A percentile compares a stretch with the other conserved stretches of the same genome.
Evolutionary conservation across 164 flowering plant species (phyloP).

Genomic region (Piper longum): DNA sequence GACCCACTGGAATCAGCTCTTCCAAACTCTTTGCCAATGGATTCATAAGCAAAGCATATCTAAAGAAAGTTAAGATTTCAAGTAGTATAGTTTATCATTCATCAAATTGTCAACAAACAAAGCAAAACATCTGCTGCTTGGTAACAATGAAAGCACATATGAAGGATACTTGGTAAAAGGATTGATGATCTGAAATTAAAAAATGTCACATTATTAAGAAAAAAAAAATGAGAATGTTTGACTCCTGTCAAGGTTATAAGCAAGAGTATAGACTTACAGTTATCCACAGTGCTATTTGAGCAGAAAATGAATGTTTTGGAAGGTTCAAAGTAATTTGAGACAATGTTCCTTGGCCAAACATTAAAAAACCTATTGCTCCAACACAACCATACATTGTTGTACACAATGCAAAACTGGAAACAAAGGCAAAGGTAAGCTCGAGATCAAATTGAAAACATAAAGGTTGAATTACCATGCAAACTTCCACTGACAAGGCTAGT

Average conservation of each 20-base stretch:
- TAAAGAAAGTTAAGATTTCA: slow-evolving; percentile 35
- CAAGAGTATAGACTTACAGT: slow-evolving; percentile 43
- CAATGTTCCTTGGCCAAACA: slow-evolving; percentile 67
- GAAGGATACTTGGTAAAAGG: slow-evolving; percentile 92
- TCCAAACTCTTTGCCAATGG: slow-evolving; percentile 77
- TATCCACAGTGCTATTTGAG: slow-evolving; percentile 81
- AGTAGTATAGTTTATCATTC: too few species aligned
- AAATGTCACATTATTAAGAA: slow-evolving; percentile 1
- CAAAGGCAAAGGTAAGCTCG: neutral
- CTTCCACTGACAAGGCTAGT: neutral
- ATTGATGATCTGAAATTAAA: slow-evolving; percentile 56
- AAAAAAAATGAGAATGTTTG: slow-evolving; percentile 1
- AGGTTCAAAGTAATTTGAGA: slow-evolving; percentile 85
- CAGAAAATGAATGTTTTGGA: slow-evolving; percentile 41
- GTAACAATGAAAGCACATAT: too few species aligned
- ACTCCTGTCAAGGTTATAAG: neutral
- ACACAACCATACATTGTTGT: slow-evolving; percentile 54
- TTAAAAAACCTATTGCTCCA: slow-evolving; percentile 67
- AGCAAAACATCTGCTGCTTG: too few species aligned
- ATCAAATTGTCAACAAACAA: too few species aligned
- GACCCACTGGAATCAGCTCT: slow-evolving; percentile 52
- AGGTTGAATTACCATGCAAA: neutral
- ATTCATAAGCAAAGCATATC: slow-evolving; percentile 65
- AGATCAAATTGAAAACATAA: neutral
- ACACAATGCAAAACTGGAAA: slow-evolving; percentile 56